Base-by-base conservation (phyloP, 2,329 filamentous ascomycete genomes). In the Curvularia verruculosa region DNA sequence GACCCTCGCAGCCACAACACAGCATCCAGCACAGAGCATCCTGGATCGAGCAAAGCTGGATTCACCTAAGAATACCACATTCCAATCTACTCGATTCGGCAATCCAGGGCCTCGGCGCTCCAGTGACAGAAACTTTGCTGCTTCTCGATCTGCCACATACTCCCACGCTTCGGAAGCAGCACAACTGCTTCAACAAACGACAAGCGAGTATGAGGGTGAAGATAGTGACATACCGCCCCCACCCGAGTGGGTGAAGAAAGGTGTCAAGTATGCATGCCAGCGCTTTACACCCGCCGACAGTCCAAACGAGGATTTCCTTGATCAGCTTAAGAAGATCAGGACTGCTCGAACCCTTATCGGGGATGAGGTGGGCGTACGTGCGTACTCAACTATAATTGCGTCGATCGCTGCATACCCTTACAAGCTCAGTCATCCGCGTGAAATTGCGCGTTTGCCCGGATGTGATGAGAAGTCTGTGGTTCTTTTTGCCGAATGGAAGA, bases 351-450 rank as follows among this genome's bases (percentile, higher is more conserved):
- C 86, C 15, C 80, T 97, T 1, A 87, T 84, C 1, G 85, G 87
- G 8, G 92, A 97, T 66, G 83, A 89, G 45, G 87, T 96, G 56
- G 92, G 91, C 2, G 87, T 93, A 0, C 85, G 92, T 47, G 92
- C 94, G 0, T 98, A 98, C 72, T 93, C 90, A 28, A 92, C 89
- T 1, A 88, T 89, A 12, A 96, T 98, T 63, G 92, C 95, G 5
- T 80, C 90, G 0, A 75, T 99, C 18, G 86, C 91, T 3, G 91
- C 94, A 0, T 97, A 97, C 68, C 92, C 93, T 0, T 78, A 86
- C 67, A 75, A 71, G 39, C 71, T 89, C 58, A 78, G 72, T 19
- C 79, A 75, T 19, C 69, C 74, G 1, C 65, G 71, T 5, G 82
- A 82, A 63, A 70, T 84, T 10, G 45, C 75, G 9, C 67, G 67